Evolutionary conservation across 345 rosid species (phyloP), one percentile per base, ranked within the genome.

Genomic region (Aquilaria sinensis): DNA sequence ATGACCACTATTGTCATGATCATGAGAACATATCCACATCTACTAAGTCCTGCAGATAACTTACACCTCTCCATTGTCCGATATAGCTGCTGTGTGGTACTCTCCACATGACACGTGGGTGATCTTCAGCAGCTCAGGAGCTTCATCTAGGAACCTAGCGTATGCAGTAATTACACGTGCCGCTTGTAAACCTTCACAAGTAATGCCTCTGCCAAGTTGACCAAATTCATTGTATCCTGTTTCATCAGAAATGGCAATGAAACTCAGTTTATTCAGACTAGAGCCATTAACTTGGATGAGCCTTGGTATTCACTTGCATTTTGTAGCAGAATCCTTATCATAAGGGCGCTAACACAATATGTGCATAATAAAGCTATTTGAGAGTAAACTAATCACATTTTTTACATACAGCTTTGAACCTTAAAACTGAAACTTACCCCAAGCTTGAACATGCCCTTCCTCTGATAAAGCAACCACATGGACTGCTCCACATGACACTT

Each of bases 11-110:
- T 72, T 72, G 58, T 74, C 79, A 82, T 79, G 67, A 72, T 73
- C 66, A 66, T 43, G 67, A 80, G 74, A 72, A 78, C 63, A 70
- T 72, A 75, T 82, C 75, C 75, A 77, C 80, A 71, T 64, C 47
- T 61, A 74, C 73, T 56, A 70, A 73, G 74, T 78, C 67, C 62
- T 70, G 72, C 32, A 73, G 75, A 75, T 69, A 83, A 88, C 99
- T 94, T 91, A 90, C 97, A 94, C 96, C 92, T 94, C 97, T 73
- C 96, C 90, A 47, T 61, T 79, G 60, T 88, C 96, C 63, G 96
- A 88, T 69, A 94, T 74, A 67, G 92, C 97, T 16, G 97, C 97
- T 43, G 96, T 73, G 78, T 94, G 97, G 82, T 91, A 84, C 85
- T 94, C 96, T 60, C 99, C 99, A 49, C 97, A 94, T 72, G 97